Base-by-base conservation (phyloP, 768 basidiomycete genomes). In the Leucosporidium scottii region DNA sequence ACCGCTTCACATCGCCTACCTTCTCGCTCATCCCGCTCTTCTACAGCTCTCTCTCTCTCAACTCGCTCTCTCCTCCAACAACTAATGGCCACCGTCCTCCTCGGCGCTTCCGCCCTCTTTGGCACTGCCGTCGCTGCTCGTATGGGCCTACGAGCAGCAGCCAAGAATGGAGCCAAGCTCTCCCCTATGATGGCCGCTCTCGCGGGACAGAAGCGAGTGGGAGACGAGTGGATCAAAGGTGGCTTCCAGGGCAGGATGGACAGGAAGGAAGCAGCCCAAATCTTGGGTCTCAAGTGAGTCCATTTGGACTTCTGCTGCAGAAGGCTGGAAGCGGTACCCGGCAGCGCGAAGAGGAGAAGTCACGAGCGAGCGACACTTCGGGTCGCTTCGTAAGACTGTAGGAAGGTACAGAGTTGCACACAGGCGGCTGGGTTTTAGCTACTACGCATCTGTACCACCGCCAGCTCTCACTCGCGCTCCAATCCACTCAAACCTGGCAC, bases 201-300 rank as follows among this genome's bases (percentile, higher is more conserved):
- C 51, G 75, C 75, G 1, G 74, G 74, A 0, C 34, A 44, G 44
- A 82, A 82, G 28, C 87, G 87, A 3, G 71, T 84, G 7, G 64
- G 72, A 44, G 81, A 92, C 53, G 84, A 93, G 77, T 98, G 91
- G 86, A 86, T 82, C 23, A 91, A 87, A 79, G 94, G 94, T 64
- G 94, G 96, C 12, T 99, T 99, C 84, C 87, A 86, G 77, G 82
- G 85, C 31, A 96, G 91, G 82, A 98, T 98, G 93, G 94, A 98
- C 77, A 83, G 90, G 74, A 89, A 86, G 68, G 96, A 98, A 80
- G 96, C 96, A 9, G 84, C 91, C 67, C 84, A 86, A 67, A 87
- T 99, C 74, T 84, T 99, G 53, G 94, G 94, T 21, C 82, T 98
- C 62, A 94, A 88, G 96, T 96, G 68, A 73, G 89, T 84, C 44